Base-by-base conservation (phyloP, 306 rosid species). In the Leucaena leucocephala region DNA sequence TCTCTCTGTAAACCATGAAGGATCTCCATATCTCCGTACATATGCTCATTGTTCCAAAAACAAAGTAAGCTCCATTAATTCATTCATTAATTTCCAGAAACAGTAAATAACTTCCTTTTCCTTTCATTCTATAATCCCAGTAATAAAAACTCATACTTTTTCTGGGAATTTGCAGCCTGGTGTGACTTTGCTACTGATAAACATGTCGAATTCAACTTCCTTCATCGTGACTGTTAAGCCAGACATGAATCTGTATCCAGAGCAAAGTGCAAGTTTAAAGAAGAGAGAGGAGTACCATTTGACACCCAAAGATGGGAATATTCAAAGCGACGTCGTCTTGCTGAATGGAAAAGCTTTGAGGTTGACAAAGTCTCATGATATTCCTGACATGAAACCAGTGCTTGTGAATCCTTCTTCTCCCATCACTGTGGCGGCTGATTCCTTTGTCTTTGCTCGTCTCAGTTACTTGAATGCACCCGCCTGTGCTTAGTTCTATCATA, bases 201-300 rank as follows among this genome's bases (percentile, higher is more conserved):
- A 92, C 92, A 80, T 87, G 91, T 83, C 89, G 21, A 90, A 88
- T 33, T 84, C 90, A 5, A 85, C 91, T 1, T n/a, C 76, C 2
- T 86, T 77, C 69, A 68, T 82, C 15, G 87, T 88, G 1, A 66
- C 80, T 0, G 66, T 84, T 6, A 45, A 27, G 40, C 69, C 68
- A 12, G 91, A 90, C 71, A 81, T 80, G 82, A 84, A 78, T 40
- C 39, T 79, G 16, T 45, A 59, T 16, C 62, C 82, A 2, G 54
- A 39, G 8, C n/a, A 8, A 15, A 5, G 12, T 19, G 7, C 35
- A 3, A 42, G n/a, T 13, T 5, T 64, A 44, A 7, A 36, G 13
- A 68, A 8, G 64, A 87, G 87, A 58, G 90, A 92, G 80, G 95
- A 89, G 83, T 90, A 87, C 62, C 93, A 92, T 82, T 78, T 92